A percentile compares a stretch with the other conserved stretches of the same genome.
phyloP scores from a whole-genome alignment of 495 filamentous ascomycete species.

The Podospora comata region DNA sequence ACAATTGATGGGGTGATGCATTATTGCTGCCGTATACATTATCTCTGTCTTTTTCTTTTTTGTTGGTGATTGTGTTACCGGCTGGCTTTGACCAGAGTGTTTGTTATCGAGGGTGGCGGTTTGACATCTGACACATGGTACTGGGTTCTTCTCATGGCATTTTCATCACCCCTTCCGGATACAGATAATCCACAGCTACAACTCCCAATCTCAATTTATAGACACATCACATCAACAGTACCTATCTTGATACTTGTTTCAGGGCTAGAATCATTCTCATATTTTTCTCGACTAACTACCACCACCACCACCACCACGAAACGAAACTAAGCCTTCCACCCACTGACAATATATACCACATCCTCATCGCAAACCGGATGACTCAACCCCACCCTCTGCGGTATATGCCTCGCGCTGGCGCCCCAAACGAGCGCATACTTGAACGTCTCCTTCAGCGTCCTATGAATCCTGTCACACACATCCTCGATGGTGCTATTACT shows the following conservation, averaged over 20 bases:
- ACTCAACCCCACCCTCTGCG: constrained; percentile 84
- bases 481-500: constrained; percentile 87
- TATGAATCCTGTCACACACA: constrained; percentile 93
- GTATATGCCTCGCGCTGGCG: constrained; percentile 88
- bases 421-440: constrained; percentile 99
- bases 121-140: too few species aligned
- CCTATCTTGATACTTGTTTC: too few species aligned
- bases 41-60: background rate
- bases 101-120: too few species aligned
- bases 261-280: background rate
- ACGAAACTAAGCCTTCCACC: constrained; percentile 53
- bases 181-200: too few species aligned
- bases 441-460: constrained; percentile 94
- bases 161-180: too few species aligned
- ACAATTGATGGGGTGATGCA: background rate
- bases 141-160: too few species aligned
- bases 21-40: background rate
- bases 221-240: too few species aligned
- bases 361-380: constrained; percentile 93
- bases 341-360: constrained; percentile 94
- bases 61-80: too few species aligned
- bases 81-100: too few species aligned
- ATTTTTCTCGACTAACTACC: too few species aligned
- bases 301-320: too few species aligned
- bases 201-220: too few species aligned